These are phyloP conservation scores for Plasmodium berghei DNA, from an alignment of 169 alveolate genomes.

Conservation along the genomic window DNA sequence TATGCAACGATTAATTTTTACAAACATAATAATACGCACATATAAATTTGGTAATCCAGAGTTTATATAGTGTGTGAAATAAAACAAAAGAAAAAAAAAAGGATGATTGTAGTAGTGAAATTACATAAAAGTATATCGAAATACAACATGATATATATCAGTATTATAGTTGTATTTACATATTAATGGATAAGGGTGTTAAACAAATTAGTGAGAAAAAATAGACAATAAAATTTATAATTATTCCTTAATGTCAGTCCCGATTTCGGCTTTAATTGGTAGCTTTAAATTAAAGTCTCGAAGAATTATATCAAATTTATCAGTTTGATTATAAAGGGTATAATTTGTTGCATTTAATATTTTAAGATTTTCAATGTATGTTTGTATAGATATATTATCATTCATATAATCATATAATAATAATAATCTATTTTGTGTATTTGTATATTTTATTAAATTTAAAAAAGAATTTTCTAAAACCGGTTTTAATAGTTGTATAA, in stretches of 20 bases:
- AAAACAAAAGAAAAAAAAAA: too few relatives aligned
- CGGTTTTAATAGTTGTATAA: constrained; percentile 49
- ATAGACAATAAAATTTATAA: constrained; percentile 1
- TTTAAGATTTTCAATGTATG: constrained; percentile 45
- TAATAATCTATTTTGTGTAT: constrained; percentile 35
- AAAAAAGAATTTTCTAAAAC: constrained; percentile 73
- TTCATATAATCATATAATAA: constrained; percentile 63
- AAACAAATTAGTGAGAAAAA: too few relatives aligned
- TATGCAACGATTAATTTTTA: too few relatives aligned
- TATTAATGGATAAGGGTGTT: too few relatives aligned
- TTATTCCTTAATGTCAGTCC: constrained; percentile 37
- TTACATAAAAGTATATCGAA: too few relatives aligned
- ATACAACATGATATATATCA: too few relatives aligned
- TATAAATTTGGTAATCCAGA: too few relatives aligned
- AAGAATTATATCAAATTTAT: constrained; percentile 10
- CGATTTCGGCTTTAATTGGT: constrained; percentile 67
- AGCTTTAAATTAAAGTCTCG: constrained; percentile 26
- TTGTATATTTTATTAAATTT: constrained; percentile 67
- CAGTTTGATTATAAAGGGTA: not conserved
- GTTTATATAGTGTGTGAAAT: too few relatives aligned
- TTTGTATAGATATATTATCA: constrained; percentile 63
- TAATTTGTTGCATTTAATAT: constrained; percentile 7
- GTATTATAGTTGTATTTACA: too few relatives aligned
- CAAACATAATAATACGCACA: too few relatives aligned
- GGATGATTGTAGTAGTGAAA: too few relatives aligned